These are phyloP conservation scores for Saururus chinensis DNA, from an alignment of 164 flowering plant genomes.

Conservation along the genomic window DNA sequence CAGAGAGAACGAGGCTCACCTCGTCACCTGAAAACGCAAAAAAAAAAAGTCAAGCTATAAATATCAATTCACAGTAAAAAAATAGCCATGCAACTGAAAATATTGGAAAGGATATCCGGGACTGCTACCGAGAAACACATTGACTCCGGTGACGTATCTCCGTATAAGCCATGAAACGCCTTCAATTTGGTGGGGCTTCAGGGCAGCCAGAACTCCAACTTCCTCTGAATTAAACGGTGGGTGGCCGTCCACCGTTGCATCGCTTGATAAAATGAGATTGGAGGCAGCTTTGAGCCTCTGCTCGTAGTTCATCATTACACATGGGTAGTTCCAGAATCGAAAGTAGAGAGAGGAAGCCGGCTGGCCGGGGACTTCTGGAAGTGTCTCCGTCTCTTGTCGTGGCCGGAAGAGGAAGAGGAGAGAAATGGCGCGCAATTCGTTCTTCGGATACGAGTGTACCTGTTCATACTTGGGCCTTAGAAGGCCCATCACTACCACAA, in stretches of 20 bases:
- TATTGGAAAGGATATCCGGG: neutral
- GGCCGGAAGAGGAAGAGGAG: neutral
- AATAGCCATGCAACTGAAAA: neutral
- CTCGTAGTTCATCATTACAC: slow-evolving; percentile 42
- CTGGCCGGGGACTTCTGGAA: neutral
- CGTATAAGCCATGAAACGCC: slow-evolving; percentile 86
- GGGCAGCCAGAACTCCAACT: slow-evolving; percentile 52
- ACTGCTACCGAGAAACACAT: slow-evolving; percentile 68
- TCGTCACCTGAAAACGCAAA: slow-evolving; percentile 67
- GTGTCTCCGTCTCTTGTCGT: too few relatives aligned
- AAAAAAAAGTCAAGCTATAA: neutral
- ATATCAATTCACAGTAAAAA: neutral
- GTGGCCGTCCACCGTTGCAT: slow-evolving; percentile 15
- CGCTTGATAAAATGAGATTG: slow-evolving; percentile 33
- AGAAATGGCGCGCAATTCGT: slow-evolving; percentile 2
- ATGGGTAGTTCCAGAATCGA: neutral
- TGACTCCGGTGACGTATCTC: slow-evolving; percentile 61
- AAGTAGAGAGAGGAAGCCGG: neutral
- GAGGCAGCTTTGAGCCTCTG: slow-evolving; percentile 69
- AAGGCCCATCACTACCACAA: too few relatives aligned
- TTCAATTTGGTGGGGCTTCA: slow-evolving; percentile 79
- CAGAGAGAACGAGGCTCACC: slow-evolving; percentile 29
- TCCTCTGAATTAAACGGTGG: slow-evolving; percentile 18
- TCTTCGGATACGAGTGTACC: too few relatives aligned
- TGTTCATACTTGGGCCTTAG: too few relatives aligned